A percentile compares a stretch with the other conserved stretches of the same genome.
These are phyloP conservation scores for Pichia sp. DNA, from an alignment of 1,139 yeast species.

Conservation along the genomic window DNA sequence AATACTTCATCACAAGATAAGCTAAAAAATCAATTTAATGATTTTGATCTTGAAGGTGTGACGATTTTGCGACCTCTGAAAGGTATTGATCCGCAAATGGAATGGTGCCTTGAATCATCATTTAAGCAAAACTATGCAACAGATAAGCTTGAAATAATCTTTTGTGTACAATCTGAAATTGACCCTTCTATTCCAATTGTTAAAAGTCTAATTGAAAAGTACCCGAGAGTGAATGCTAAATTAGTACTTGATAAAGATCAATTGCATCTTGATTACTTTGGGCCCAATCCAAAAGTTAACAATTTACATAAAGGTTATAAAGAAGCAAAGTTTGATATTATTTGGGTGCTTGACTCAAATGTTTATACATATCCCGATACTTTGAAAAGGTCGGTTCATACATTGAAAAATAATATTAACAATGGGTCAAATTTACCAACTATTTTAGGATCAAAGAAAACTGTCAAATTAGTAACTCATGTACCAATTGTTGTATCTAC, in stretches of 20 bases:
- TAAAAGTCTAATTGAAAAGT: slow-evolving; percentile 39
- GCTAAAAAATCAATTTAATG: slow-evolving; percentile 15
- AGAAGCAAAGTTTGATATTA: slow-evolving; percentile 58
- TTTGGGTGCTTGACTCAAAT: slow-evolving; percentile 88
- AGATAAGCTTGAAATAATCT: slow-evolving; percentile 55
- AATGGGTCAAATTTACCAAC: slow-evolving; percentile 7
- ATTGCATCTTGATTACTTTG: slow-evolving; percentile 43
- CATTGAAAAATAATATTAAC: slow-evolving; percentile 27
- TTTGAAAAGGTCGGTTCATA: slow-evolving; percentile 55
- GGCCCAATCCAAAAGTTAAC: slow-evolving; percentile 88
- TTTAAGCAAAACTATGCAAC: slow-evolving; percentile 62
- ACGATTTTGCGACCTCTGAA: slow-evolving; percentile 77
- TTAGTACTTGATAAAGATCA: slow-evolving; percentile 39
- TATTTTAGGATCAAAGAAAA: slow-evolving; percentile 24
- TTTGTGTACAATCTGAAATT: slow-evolving; percentile 58
- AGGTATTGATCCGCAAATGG: slow-evolving; percentile 75
- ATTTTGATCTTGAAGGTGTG: slow-evolving; percentile 49
- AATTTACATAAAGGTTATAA: slow-evolving; percentile 73
- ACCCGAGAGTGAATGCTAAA: slow-evolving; percentile 53
- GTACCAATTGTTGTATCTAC: slow-evolving; percentile 33
- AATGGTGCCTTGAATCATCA: slow-evolving; percentile 59
- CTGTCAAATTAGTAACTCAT: slow-evolving; percentile 73
- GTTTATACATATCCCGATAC: slow-evolving; percentile 72
- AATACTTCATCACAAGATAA: slow-evolving; percentile 16
- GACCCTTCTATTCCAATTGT: slow-evolving; percentile 67